Base-by-base conservation (phyloP, 2,329 filamentous ascomycete genomes). In the Pestalotiopsis sp. region DNA sequence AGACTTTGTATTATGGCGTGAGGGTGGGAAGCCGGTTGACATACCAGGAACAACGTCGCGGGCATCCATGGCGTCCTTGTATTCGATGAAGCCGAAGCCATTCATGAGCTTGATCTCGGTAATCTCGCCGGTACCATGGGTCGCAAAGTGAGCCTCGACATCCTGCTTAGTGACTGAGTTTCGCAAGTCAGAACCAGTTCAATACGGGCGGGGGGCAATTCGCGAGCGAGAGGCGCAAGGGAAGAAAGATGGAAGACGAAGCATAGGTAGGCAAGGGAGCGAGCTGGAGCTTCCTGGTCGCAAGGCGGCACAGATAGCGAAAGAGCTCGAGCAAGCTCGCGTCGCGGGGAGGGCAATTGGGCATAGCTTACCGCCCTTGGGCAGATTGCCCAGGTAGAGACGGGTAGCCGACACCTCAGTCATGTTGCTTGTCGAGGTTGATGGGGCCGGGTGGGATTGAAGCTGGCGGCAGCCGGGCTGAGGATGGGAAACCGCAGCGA, bases 81-180 rank as follows among this genome's bases (percentile, higher is more conserved):
- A 99, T 83, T 99, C 96, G 80, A 99, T 97, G 86, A 99, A 99
- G 81, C 96, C 96, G 80, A 99, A 99, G 78, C 96, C 96, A 81
- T 97, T 98, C 96, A 99, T 99, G 73, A 99, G 90, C 87, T 99
- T 99, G 85, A 99, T 95, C 86, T 99, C 96, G 75, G 93, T 96
- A 80, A 99, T 98, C 82, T 97, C 94, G 82, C 96, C 96, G 76
- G 94, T 95, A 80, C 95, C 96, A 90, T 98, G 94, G 78, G 91
- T 94, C 81, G 92, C 92, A 85, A 99, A 99, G 83, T 98, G 95
- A 77, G 91, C 90, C 85, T 98, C 95, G 81, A 99, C 92, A 81
- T 99, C 95, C 83, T 93, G 91, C 87, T 98, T 98, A 83, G 95
- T 98, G 85, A 75, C 77, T 79, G 68, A 27, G 17, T 39, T 36